These are phyloP conservation scores for Eucalyptus erythrocorys DNA, from an alignment of 345 rosid genomes.

Conservation along the genomic window DNA sequence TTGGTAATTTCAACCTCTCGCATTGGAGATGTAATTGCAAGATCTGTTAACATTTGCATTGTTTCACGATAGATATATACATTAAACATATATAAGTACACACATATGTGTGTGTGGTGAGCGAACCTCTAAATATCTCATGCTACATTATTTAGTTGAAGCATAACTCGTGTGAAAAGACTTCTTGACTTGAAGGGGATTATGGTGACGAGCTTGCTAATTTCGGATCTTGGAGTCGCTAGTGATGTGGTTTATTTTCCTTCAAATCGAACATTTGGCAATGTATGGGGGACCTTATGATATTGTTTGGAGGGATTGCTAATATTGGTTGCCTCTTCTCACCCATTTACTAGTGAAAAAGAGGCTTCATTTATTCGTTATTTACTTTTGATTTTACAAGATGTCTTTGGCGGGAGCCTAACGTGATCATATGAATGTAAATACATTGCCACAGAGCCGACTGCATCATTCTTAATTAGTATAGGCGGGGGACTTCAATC, in stretches of 20 bases:
- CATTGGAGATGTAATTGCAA: background rate
- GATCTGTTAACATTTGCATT: too few relatives aligned
- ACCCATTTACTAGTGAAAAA: background rate
- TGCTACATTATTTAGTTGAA: too few relatives aligned
- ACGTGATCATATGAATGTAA: background rate
- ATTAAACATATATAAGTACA: too few relatives aligned
- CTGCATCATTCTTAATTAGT: background rate
- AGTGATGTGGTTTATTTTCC: too few relatives aligned
- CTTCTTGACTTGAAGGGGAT: accelerated
- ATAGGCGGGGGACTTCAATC: background rate
- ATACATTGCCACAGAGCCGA: background rate
- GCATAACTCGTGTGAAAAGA: background rate
- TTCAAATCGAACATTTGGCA: too few relatives aligned
- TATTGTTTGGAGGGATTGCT: background rate
- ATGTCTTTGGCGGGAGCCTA: background rate
- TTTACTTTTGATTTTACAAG: background rate
- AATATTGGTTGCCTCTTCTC: background rate
- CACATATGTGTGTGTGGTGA: too few relatives aligned
- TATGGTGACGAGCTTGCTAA: background rate
- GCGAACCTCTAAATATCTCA: too few relatives aligned
- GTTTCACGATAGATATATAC: too few relatives aligned
- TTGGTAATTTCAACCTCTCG: background rate
- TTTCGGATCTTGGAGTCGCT: background rate
- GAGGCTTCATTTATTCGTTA: background rate
- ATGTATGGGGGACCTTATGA: background rate